Evolutionary conservation across 78 protist species (phyloP), one percentile per base, ranked within the genome.

Genomic region (Andalucia godoyi): DNA sequence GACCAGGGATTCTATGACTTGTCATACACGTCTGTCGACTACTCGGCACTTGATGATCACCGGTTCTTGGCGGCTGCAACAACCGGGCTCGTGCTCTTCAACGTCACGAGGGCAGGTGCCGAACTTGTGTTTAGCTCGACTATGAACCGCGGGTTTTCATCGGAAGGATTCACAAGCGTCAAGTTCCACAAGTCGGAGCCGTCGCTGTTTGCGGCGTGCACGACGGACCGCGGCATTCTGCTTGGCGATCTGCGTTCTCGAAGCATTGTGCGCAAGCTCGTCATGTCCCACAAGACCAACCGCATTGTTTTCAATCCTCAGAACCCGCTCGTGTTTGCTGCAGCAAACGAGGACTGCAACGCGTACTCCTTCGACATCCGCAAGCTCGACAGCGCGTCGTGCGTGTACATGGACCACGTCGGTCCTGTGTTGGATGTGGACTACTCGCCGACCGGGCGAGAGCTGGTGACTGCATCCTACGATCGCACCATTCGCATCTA

Each of bases 321-420:
- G 70, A 87, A 87, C 36, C 83, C 97, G 1, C 80, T 67, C 37
- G 71, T 77, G 38, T 75, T 91, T 29, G 81, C 84, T 0, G 68
- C 51, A 0, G 95, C 95, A 34, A 81, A 72, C 46, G 98, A 94
- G 39, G 98, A 94, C 55, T 84, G 77, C 70, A 89, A 92, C 6
- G 51, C 53, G 25, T 94, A 94, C 49, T 77, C 90, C 9, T 94
- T 85, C 78, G 98, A 94, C 70, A 89, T 90, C 80, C 72, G 98
- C 25, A 78, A 71, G 50, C 57, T 92, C 25, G 52, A 72, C 29
- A 37, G 30, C 46, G 96, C 97, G 3, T 57, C 77, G 25, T 39
- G 71, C 4, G 83, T 63, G 57, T 41, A 51, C 8, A 21, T 23
- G 49, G 69, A 58, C 8, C 69, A 59, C 37, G 0, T 45, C 7